These are phyloP conservation scores for Pseudozyma sp. DNA, from an alignment of 1,284 basidiomycete species.

Conservation along the genomic window DNA sequence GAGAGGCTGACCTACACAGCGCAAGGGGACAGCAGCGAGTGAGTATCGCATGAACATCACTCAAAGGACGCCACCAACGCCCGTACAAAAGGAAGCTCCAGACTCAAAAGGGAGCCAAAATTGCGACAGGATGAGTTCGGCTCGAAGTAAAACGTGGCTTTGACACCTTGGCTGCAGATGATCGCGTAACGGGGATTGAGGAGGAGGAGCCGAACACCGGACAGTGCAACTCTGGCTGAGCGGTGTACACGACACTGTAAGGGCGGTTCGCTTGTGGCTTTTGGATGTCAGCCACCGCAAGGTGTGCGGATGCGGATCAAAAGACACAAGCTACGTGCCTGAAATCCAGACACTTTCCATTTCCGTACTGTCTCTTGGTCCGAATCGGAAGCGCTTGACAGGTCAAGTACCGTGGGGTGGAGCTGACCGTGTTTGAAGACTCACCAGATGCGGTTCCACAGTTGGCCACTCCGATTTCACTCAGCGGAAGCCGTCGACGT, in stretches of 20 bases:
- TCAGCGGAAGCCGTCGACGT: conserved; percentile 1
- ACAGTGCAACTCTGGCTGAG: too few species aligned
- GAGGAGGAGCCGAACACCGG: too few species aligned
- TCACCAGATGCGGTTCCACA: too few species aligned
- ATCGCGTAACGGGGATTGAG: too few species aligned
- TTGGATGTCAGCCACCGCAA: too few species aligned
- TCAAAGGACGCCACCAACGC: background rate
- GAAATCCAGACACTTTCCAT: too few species aligned
- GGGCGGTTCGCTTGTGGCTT: too few species aligned
- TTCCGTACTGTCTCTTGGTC: background rate
- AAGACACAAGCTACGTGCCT: too few species aligned
- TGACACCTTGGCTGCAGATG: background rate
- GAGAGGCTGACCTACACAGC: conserved; percentile 14
- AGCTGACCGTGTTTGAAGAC: background rate
- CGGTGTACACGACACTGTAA: too few species aligned
- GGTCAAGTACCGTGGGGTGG: background rate
- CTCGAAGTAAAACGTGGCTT: conserved; percentile 6
- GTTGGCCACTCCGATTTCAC: background rate
- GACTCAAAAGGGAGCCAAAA: background rate
- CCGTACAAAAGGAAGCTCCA: background rate
- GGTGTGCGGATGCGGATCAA: too few species aligned
- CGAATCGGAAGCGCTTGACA: background rate
- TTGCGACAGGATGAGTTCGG: background rate
- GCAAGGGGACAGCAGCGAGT: conserved; percentile 1
- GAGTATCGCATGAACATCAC: background rate